Evolutionary conservation across 2,329 filamentous ascomycete species (phyloP), one percentile per base, ranked within the genome.

Genomic region (Neophaeococcomyces mojaviensis): DNA sequence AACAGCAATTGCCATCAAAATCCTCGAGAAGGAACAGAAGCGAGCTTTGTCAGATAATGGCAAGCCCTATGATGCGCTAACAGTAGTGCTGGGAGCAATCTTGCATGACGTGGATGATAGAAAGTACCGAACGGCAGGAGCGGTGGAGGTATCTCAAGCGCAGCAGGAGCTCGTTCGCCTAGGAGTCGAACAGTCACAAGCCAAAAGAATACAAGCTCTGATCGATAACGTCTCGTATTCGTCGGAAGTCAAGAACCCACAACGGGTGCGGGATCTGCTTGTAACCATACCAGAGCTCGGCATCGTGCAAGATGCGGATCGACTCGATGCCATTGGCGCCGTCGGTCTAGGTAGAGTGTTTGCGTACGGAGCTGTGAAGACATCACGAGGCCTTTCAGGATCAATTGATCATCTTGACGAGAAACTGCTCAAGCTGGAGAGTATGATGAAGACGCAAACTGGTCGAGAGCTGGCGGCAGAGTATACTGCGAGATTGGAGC

Each of bases 281-380:
- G 61, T 61, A 4, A 59, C 67, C 24, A 71, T 85, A 61, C 86
- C 86, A 1, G 87, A 92, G 63, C 69, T 92, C 28, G 88, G 79
- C 0, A 78, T 94, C 39, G 88, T 96, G 26, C 89, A 96, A 67
- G 90, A 96, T 64, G 89, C 89, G 3, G 90, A 96, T 68, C 75
- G 89, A 5, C 71, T 97, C n/a, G 90, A 97, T 66, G 86, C 88
- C 3, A 81, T 96, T 40, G 90, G 89, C 1, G 87, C 86, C 0
- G 78, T 96, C 24, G 90, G 90, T 0, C 82, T 95, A 47, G 89
- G 79, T 2, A 72, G 90, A 35, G 79, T 78, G 33, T 89, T 92
- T 62, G 81, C 83, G 0, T 96, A 81, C 62, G 79, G 84, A 0
- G 88, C 83, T 0, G 82, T 81, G 9, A 79, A 75, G 62, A 64